Percentiles rank a stretch among this genome's conserved stretches.
Conservation (phyloP, 345 rosid genomes). For the Carallia brachiata region DNA sequence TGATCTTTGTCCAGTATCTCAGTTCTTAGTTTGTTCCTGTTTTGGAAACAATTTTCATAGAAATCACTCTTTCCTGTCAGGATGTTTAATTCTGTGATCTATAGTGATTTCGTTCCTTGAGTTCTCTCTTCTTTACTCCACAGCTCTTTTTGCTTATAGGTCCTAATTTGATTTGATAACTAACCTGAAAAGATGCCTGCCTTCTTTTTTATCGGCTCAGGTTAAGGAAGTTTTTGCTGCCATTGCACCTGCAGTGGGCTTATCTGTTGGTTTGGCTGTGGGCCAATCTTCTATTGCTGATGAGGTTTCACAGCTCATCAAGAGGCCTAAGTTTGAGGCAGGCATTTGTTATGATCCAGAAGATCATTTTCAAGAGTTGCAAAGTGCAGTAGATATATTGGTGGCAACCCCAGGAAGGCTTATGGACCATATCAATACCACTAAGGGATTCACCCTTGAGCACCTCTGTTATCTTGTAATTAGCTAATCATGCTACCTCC, state of each 20-base stretch:
- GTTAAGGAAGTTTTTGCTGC: slow-evolving; percentile 88
- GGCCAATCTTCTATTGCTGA: slow-evolving; percentile 90
- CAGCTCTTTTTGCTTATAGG: background rate
- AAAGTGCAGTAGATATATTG: slow-evolving; percentile 83
- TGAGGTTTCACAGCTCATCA: slow-evolving; percentile 77
- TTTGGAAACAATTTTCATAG: background rate
- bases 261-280: slow-evolving; percentile 92
- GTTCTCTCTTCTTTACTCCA: background rate
- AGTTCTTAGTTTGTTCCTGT: background rate
- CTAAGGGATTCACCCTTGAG: slow-evolving; percentile 89
- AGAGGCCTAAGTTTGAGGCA: slow-evolving; percentile 69
- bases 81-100: background rate
- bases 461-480: slow-evolving; percentile 94
- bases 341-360: slow-evolving; percentile 85
- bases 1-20: background rate
- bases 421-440: slow-evolving; percentile 88
- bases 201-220: slow-evolving; percentile 33
- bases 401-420: slow-evolving; percentile 98
- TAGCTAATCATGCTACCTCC: slow-evolving; percentile 5
- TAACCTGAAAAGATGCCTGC: background rate
- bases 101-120: background rate
- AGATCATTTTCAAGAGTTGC: slow-evolving; percentile 44
- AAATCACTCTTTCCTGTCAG: background rate
- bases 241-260: slow-evolving; percentile 87
- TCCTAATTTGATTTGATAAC: background rate